Evolutionary conservation across 805 yeast species (phyloP).

Genomic region (Pichia cephalocereana): DNA sequence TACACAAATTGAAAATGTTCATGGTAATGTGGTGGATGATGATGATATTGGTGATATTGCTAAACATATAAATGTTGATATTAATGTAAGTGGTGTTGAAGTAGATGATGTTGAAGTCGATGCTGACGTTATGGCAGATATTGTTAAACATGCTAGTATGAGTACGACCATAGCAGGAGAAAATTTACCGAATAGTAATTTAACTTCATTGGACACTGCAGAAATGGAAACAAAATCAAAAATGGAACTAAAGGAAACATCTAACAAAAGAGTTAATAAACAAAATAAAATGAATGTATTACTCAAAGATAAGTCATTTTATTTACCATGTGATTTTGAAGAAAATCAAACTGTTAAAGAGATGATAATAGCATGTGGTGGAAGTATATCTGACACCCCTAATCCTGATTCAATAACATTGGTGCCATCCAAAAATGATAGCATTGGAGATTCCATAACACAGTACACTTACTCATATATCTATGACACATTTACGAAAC

Average conservation of each 20-base stretch:
- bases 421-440: not conserved
- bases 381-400: constrained; percentile 7
- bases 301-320: constrained; percentile 12
- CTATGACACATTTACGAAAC: constrained; percentile 15
- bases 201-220: not conserved
- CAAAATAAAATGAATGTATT: not conserved
- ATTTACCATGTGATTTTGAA: constrained; percentile 11
- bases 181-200: not conserved
- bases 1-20: not conserved
- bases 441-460: not conserved
- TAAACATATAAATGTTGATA: not conserved
- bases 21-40: not conserved
- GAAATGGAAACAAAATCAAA: not conserved
- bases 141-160: not conserved
- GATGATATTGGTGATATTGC: not conserved
- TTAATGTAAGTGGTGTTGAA: not conserved
- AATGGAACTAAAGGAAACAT: not conserved
- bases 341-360: constrained; percentile 11
- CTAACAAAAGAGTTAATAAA: not conserved
- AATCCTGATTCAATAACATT: not conserved
- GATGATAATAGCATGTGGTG: constrained; percentile 19
- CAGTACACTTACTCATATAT: constrained; percentile 18
- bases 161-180: not conserved
- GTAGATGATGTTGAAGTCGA: constrained; percentile 1
- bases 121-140: constrained; percentile 3